Percentiles rank a stretch among this genome's conserved stretches.
These are phyloP conservation scores for Akanthomyces lecanii DNA, from an alignment of 2,329 filamentous ascomycete species.

Conservation along the genomic window DNA sequence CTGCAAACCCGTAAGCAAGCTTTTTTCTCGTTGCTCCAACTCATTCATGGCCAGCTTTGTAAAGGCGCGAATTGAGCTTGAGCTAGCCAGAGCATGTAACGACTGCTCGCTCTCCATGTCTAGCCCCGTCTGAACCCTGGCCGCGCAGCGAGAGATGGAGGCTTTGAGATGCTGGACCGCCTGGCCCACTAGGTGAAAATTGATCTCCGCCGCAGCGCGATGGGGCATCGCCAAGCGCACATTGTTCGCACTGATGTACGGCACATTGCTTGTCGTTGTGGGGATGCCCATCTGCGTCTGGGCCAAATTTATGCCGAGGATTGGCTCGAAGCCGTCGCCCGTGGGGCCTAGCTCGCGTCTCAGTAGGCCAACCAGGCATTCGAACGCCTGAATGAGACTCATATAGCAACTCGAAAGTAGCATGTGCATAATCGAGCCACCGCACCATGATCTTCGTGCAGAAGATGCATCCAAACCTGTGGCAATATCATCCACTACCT, in stretches of 20 bases:
- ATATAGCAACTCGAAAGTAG: slow-evolving; percentile 17
- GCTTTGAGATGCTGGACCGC: slow-evolving; percentile 11
- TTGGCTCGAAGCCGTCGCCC: not conserved
- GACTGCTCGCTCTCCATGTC: not conserved
- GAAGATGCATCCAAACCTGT: not conserved
- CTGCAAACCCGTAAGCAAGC: not conserved
- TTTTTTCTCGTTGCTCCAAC: not conserved
- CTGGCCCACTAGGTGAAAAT: slow-evolving; percentile 14
- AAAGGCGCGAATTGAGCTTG: not conserved
- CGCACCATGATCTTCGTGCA: not conserved
- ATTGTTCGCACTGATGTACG: not conserved
- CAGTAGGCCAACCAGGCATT: not conserved
- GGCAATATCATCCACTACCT: slow-evolving; percentile 1
- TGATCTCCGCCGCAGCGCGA: slow-evolving; percentile 12
- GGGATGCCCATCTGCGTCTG: not conserved
- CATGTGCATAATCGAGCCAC: not conserved
- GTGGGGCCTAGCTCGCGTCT: not conserved
- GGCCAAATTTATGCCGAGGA: not conserved
- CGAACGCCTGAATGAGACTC: slow-evolving; percentile 14
- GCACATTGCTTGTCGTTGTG: not conserved
- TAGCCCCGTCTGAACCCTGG: not conserved
- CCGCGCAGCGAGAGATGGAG: slow-evolving; percentile 2
- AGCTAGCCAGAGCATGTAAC: not conserved
- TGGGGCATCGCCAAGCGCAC: slow-evolving; percentile 13
- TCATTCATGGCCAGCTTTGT: not conserved